These are phyloP conservation scores for Solanum virginianum DNA, from an alignment of 257 asterid species.

Conservation along the genomic window DNA sequence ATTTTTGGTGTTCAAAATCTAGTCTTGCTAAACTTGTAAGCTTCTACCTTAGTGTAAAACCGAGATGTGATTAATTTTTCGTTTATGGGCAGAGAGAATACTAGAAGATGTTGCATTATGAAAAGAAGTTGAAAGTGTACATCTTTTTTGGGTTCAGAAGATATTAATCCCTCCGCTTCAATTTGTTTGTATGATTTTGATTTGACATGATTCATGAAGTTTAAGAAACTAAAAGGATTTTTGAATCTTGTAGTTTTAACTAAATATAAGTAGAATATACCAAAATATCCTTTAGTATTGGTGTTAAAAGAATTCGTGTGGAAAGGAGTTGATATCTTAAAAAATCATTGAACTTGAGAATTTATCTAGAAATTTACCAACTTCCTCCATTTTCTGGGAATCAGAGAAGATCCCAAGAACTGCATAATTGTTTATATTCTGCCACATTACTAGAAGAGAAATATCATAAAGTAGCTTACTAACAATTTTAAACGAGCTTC, in stretches of 20 bases:
- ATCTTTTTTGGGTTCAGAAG: not conserved
- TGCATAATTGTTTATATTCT: not conserved
- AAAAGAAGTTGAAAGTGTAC: not conserved
- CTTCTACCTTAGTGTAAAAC: not conserved
- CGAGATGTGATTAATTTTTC: not conserved
- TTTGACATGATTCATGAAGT: not conserved
- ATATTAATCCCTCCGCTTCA: not conserved
- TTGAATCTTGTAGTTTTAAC: not conserved
- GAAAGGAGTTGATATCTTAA: too few species aligned
- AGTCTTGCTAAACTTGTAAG: not conserved
- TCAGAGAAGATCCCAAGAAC: not conserved
- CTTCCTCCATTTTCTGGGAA: not conserved
- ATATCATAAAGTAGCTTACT: too few species aligned
- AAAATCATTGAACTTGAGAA: too few species aligned
- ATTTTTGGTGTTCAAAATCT: not conserved
- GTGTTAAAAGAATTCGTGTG: not conserved
- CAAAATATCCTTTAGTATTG: not conserved
- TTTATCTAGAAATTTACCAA: too few species aligned
- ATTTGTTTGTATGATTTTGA: not conserved
- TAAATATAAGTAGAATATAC: not conserved
- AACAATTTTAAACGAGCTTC: too few species aligned
- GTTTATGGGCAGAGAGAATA: not conserved
- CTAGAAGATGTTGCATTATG: not conserved
- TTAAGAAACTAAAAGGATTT: not conserved
- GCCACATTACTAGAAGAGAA: not conserved